Base-by-base conservation (phyloP, 2,329 filamentous ascomycete genomes). In the Fusarium circinatum region DNA sequence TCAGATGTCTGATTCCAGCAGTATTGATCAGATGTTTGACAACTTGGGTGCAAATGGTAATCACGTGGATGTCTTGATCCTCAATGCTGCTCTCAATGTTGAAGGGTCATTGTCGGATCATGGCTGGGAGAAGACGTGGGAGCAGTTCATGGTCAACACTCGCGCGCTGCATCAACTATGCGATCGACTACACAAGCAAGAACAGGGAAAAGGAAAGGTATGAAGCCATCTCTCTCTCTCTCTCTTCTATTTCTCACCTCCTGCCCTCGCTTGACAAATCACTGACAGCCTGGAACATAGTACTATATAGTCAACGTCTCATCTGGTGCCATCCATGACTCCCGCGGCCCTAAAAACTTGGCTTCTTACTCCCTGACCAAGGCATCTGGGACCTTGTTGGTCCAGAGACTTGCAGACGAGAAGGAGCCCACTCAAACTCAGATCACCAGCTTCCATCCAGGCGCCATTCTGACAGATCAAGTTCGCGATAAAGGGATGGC, bases 81-180 rank as follows among this genome's bases (percentile, higher is more conserved):
- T 63, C 2, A 65, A 64, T 6, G 47, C 58, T 15, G 62, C 62
- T 5, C 13, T 55, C 2, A 54, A 32, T 22, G 17, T 52, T 11
- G 24, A 38, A 2, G 62, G 62, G 10, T 8, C 15, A 1, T 30
- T 65, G 30, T 55, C 47, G 0, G n/a, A 36, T 6, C 17, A 63
- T 18, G 62, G 58, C 6, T 65, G 62, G 62, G 47, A 48, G 12
- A 45, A 65, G 28, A 45, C 36, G 4, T 65, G 62, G 62, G 42
- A 41, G 11, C 47, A 45, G 8, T 63, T 55, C 24, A 17, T 47
- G 2, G 47, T 65, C 32, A 65, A 65, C 12, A 32, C 42, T 30
- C 34, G 62, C 1, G 45, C 58, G 1, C 24, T 52, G 3, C 62
- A 55, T 8, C 62, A 65, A 10, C 15, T 55, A 4, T 63, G 24